Conservation (phyloP, 2,329 filamentous ascomycete genomes). For the Ascomycota sp. region DNA sequence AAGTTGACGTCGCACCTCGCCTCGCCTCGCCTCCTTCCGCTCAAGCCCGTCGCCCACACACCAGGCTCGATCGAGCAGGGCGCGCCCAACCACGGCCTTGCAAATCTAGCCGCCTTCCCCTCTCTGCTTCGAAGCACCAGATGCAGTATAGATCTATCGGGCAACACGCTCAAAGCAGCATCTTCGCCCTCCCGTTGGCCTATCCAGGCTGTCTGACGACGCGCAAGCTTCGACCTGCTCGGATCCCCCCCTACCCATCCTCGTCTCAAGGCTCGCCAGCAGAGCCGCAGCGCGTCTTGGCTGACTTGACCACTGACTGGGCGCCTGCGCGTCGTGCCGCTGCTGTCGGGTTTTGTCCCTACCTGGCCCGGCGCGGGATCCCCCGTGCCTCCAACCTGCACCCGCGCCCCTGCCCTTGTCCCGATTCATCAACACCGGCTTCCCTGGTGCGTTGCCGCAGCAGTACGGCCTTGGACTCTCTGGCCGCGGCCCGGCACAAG, state of each 20-base stretch:
- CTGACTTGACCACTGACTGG: no score
- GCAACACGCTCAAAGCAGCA: constrained; percentile 44
- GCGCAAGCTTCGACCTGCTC: neutral
- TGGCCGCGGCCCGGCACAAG: neutral
- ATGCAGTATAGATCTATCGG: constrained; percentile 46
- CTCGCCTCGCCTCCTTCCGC: constrained; percentile 22
- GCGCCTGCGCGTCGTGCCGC: no score
- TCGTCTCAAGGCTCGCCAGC: no score
- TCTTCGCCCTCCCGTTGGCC: constrained; percentile 30
- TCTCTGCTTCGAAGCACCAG: constrained; percentile 31
- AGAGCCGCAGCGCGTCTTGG: neutral
- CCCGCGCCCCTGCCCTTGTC: neutral
- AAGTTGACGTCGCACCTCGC: constrained; percentile 3
- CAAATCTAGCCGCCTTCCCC: constrained; percentile 27
- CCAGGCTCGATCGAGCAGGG: constrained; percentile 18
- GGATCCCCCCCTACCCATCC: no score
- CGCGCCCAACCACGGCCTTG: constrained; percentile 33
- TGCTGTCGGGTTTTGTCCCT: no score
- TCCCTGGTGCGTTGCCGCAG: neutral
- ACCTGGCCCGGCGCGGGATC: neutral
- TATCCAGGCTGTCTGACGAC: neutral
- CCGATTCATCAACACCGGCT: no score
- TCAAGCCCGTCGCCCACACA: constrained; percentile 11
- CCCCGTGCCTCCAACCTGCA: no score
- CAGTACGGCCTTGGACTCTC: constrained; percentile 2